phyloP scores from a whole-genome alignment of 495 filamentous ascomycete genomes.

The Daldinia vernicosa region DNA sequence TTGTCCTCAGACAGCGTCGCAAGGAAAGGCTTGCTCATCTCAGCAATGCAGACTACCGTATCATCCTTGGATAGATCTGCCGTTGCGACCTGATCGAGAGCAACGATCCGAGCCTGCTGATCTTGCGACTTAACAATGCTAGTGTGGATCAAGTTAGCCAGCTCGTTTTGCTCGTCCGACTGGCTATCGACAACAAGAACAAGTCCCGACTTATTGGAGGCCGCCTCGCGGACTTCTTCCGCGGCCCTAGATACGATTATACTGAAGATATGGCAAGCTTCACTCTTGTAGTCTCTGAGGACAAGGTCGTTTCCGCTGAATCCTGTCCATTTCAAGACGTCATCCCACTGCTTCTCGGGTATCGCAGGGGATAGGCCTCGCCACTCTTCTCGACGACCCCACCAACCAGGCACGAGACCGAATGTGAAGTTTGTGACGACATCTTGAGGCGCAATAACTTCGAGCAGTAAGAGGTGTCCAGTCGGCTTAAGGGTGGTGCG shows the following conservation, averaged over 20 bases:
- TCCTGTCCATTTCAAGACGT: constrained; percentile 47
- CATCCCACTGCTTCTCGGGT: constrained; percentile 52
- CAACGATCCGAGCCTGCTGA: constrained; percentile 16
- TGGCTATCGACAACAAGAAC: constrained; percentile 34
- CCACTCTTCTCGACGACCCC: constrained; percentile 52
- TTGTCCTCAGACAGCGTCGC: constrained; percentile 46
- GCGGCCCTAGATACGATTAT: constrained; percentile 52
- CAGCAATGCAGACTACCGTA: constrained; percentile 56
- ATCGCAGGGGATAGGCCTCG: constrained; percentile 46
- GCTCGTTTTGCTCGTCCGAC: constrained; percentile 18
- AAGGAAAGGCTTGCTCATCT: constrained; percentile 57
- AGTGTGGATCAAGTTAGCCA: constrained; percentile 26
- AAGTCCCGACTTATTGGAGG: constrained; percentile 4
- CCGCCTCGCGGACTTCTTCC: constrained; percentile 16
- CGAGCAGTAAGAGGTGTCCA: constrained; percentile 51
- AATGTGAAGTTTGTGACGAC: constrained; percentile 51
- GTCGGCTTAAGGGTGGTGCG: constrained; percentile 48
- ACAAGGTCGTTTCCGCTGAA: constrained; percentile 58
- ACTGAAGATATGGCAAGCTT: constrained; percentile 50
- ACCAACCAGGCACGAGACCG: constrained; percentile 62
- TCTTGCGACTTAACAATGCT: constrained; percentile 6
- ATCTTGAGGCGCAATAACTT: constrained; percentile 45
- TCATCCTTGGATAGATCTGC: constrained; percentile 24
- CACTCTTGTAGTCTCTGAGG: constrained; percentile 35
- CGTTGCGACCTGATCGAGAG: constrained; percentile 27